A percentile compares a stretch with the other conserved stretches of the same genome.
Evolutionary conservation across 2,329 filamentous ascomycete genomes (phyloP).

Genomic region (Botryosphaeria dothidea): DNA sequence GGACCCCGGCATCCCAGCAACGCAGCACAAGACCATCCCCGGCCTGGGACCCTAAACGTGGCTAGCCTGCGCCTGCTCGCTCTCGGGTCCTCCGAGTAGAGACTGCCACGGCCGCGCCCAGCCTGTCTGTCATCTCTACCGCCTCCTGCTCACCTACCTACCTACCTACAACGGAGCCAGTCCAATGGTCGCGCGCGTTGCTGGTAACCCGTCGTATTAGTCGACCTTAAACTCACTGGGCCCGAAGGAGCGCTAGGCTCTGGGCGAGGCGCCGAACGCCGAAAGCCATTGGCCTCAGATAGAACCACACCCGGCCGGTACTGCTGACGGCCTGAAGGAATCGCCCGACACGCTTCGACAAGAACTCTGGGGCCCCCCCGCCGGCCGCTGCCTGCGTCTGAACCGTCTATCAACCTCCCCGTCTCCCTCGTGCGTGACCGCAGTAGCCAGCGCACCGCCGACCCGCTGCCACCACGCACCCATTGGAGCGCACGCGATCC

Average conservation of each 20-base stretch:
- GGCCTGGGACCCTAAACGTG: background rate
- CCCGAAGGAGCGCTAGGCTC: conserved; percentile 6
- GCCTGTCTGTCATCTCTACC: background rate
- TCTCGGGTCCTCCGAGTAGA: too few species aligned
- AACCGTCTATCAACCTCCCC: background rate
- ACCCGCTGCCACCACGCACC: background rate
- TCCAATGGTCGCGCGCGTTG: background rate
- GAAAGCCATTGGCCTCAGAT: background rate
- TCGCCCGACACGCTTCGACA: background rate
- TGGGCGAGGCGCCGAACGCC: background rate
- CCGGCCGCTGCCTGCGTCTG: background rate
- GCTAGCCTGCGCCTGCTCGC: background rate
- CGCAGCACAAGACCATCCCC: background rate
- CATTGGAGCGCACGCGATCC: background rate
- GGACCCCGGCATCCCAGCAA: background rate
- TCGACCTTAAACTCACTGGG: background rate
- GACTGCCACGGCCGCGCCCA: too few species aligned
- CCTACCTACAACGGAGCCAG: background rate
- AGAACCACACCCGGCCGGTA: background rate
- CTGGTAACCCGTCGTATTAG: background rate
- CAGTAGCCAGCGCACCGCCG: background rate
- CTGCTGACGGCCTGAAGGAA: background rate
- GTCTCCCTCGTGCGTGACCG: background rate
- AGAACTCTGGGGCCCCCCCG: background rate
- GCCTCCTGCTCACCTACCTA: background rate